A percentile compares a stretch with the other conserved stretches of the same genome.
phyloP scores from a whole-genome alignment of 495 filamentous ascomycete genomes.

The Platismatia glauca region DNA sequence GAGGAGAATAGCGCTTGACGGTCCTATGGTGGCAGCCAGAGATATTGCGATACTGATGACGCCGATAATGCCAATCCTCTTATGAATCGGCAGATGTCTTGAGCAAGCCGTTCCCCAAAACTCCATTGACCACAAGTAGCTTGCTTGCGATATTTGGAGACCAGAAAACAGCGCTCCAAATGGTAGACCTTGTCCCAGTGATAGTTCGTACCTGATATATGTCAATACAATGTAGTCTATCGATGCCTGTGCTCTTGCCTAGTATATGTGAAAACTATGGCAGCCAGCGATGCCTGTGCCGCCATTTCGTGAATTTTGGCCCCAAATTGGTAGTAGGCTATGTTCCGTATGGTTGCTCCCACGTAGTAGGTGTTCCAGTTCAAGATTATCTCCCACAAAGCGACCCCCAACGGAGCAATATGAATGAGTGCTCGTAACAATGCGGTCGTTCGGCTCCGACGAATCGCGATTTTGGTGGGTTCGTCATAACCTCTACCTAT shows the following conservation, averaged over 20 bases:
- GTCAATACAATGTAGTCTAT: slow-evolving; percentile 23
- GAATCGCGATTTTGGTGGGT: slow-evolving; percentile 14
- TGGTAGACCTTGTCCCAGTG: slow-evolving; percentile 13
- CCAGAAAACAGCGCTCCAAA: slow-evolving; percentile 24
- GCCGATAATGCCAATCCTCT: not conserved
- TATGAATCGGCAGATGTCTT: not conserved
- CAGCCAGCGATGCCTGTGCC: slow-evolving; percentile 22
- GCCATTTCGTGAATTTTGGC: slow-evolving; percentile 26
- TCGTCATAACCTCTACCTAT: slow-evolving; percentile 10
- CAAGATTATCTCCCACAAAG: slow-evolving; percentile 18
- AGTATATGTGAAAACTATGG: slow-evolving; percentile 23
- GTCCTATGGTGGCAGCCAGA: slow-evolving; percentile 19
- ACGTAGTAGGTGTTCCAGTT: slow-evolving; percentile 21
- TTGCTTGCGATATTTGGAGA: slow-evolving; percentile 20
- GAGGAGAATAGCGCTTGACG: slow-evolving; percentile 25
- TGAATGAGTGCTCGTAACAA: slow-evolving; percentile 16
- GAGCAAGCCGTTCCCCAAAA: slow-evolving; percentile 19
- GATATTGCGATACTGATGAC: slow-evolving; percentile 3
- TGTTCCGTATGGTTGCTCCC: slow-evolving; percentile 2
- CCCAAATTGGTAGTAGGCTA: slow-evolving; percentile 24
- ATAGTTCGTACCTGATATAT: slow-evolving; percentile 13
- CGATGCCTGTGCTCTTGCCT: slow-evolving; percentile 22
- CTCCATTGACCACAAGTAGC: slow-evolving; percentile 27
- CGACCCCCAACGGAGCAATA: slow-evolving; percentile 12
- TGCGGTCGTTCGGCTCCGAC: slow-evolving; percentile 4